Conservation (phyloP, 2,329 filamentous ascomycete genomes). For the Alternaria atra region DNA sequence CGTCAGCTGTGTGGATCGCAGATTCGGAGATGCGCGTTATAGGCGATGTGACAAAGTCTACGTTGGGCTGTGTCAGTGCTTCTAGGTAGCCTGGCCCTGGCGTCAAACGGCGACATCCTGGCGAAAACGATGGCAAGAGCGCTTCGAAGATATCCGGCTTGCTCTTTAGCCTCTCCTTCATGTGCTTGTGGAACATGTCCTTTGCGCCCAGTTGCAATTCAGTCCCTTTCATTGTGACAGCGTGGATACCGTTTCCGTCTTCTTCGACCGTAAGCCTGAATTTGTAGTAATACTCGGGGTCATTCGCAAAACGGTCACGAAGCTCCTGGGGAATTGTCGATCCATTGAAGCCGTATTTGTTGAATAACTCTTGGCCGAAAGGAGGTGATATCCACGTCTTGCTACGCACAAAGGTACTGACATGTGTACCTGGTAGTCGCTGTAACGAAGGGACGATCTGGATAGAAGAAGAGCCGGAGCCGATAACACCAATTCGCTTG, state of each 20-base stretch:
- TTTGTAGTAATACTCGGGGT: slow-evolving; percentile 43
- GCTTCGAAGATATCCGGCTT: slow-evolving; percentile 53
- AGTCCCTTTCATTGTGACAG: slow-evolving; percentile 48
- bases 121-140: slow-evolving; percentile 55
- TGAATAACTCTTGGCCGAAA: slow-evolving; percentile 41
- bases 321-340: slow-evolving; percentile 38
- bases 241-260: slow-evolving; percentile 44
- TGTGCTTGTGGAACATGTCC: slow-evolving; percentile 51
- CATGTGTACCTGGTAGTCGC: slow-evolving; percentile 40
- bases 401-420: slow-evolving; percentile 46
- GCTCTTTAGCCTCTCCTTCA: slow-evolving; percentile 50
- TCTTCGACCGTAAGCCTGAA: slow-evolving; percentile 47
- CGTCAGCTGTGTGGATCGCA: slow-evolving; percentile 55
- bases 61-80: slow-evolving; percentile 55
- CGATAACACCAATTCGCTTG: slow-evolving; percentile 49
- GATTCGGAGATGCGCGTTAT: slow-evolving; percentile 49
- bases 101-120: slow-evolving; percentile 60
- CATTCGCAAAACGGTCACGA: slow-evolving; percentile 34
- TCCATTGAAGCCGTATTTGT: slow-evolving; percentile 47
- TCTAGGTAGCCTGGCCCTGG: slow-evolving; percentile 64
- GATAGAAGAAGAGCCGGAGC: slow-evolving; percentile 51
- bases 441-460: slow-evolving; percentile 54
- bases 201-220: slow-evolving; percentile 50
- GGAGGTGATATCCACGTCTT: slow-evolving; percentile 50
- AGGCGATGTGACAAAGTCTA: slow-evolving; percentile 46